phyloP scores from a whole-genome alignment of 2,329 filamentous ascomycete species.

The Colletotrichum kahawae region DNA sequence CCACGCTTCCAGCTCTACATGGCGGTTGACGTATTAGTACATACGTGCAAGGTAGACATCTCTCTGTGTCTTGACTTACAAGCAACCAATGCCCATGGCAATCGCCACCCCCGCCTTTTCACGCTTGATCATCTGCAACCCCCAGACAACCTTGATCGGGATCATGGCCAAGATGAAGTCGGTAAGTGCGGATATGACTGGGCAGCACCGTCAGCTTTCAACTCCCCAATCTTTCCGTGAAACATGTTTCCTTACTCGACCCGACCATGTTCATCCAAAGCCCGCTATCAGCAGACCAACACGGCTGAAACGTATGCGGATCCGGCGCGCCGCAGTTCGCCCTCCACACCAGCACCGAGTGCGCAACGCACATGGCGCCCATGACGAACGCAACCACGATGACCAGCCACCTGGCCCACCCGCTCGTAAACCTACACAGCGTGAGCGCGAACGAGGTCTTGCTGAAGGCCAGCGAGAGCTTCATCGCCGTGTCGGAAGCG shows the following conservation, averaged over 20 bases:
- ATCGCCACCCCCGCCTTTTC: constrained; percentile 32
- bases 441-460: constrained; percentile 42
- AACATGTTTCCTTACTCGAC: neutral
- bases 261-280: neutral
- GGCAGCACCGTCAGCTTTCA: neutral
- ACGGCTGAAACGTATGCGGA: neutral
- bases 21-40: neutral
- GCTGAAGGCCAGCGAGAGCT: constrained; percentile 35
- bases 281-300: neutral
- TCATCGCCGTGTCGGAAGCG: constrained; percentile 37
- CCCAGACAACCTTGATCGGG: constrained; percentile 32
- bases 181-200: constrained; percentile 9
- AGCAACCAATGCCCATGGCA: constrained; percentile 23
- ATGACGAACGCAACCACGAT: neutral
- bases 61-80: constrained; percentile 19
- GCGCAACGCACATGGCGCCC: neutral
- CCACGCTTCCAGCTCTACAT: neutral
- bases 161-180: constrained; percentile 32
- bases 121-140: constrained; percentile 31
- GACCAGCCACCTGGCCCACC: constrained; percentile 44
- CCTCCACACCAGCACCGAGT: neutral
- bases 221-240: neutral
- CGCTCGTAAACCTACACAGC: constrained; percentile 45
- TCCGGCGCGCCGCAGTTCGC: neutral
- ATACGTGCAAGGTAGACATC: neutral